Evolutionary conservation across 2,329 filamentous ascomycete species (phyloP).

Genomic region (Fusarium denticulatum): DNA sequence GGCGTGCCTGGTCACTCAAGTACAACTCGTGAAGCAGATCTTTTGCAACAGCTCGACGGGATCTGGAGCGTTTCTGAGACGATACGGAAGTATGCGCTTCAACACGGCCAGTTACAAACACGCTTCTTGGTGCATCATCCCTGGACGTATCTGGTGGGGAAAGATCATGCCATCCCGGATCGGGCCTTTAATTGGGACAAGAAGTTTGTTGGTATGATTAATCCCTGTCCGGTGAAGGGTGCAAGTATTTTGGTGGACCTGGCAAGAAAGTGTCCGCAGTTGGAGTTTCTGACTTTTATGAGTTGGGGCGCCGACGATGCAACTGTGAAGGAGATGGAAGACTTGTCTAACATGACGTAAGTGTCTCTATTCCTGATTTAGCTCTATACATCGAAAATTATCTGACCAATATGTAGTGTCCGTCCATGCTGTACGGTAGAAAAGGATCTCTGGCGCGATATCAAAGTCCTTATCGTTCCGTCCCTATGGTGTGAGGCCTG

Average conservation of each 20-base stretch:
- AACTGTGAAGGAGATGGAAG: not conserved
- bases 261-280: not conserved
- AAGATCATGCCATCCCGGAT: not conserved
- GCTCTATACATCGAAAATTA: accelerated
- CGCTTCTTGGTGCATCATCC: not conserved
- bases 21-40: not conserved
- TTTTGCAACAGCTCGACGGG: not conserved
- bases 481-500: constrained; percentile 3
- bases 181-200: not conserved
- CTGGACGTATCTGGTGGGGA: not conserved
- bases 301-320: not conserved
- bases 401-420: not conserved
- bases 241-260: not conserved
- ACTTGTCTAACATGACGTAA: not conserved
- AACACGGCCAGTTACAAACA: not conserved
- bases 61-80: not conserved
- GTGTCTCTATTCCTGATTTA: accelerated
- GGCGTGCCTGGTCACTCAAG: not conserved
- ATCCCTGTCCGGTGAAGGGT: not conserved
- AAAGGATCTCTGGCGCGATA: not conserved
- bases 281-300: not conserved
- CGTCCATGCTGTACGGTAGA: not conserved
- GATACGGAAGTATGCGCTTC: not conserved
- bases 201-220: not conserved
- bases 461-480: not conserved